Base-by-base conservation (phyloP, 345 rosid genomes). In the Euphorbia peplus region DNA sequence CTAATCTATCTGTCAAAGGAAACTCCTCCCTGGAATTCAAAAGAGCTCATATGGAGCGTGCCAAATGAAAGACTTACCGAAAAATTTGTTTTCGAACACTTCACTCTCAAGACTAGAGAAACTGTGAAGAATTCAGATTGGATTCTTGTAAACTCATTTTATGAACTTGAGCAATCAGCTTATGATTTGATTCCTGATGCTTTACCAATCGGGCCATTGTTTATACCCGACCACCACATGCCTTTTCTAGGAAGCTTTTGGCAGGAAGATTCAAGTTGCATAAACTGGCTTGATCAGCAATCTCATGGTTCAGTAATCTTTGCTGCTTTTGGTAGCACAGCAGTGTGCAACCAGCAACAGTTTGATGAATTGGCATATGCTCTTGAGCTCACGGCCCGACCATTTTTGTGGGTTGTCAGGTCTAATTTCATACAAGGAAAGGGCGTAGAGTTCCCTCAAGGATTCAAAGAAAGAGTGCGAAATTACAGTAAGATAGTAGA, bases 311-410 rank as follows among this genome's bases (percentile, higher is more conserved):
- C 88, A 0, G 84, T 84, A n/a, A 71, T 86, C 8, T 83, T 86
- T 60, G 75, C 76, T 30, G 83, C 93, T 6, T 84, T 88, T 54
- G 83, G 88, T 3, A 83, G 84, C 73, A 0, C 63, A 3, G 57
- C 60, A 1, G 28, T 46, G 13, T 25, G 78, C 14, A 70, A 64
- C 46, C 72, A 72, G 15, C 48, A 73, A 11, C 84, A 86, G 56
- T 73, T 79, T 0, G 60, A 73, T 0, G 87, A 84, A 66, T 64
- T 88, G 2, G 83, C 86, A 8, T 37, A 63, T 0, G 83, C 75
- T 3, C 80, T 81, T 63, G 80, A 74, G 68, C 66, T 75, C 0
- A 9, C 53, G 4, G 69, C 64, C 5, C 32, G 25, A 3, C 83
- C 78, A 6, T 83, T 81, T 59, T 26, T 81, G 60, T 83, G 78